Conservation (phyloP, 768 basidiomycete genomes). For the Pleurotus tuber-regium region DNA sequence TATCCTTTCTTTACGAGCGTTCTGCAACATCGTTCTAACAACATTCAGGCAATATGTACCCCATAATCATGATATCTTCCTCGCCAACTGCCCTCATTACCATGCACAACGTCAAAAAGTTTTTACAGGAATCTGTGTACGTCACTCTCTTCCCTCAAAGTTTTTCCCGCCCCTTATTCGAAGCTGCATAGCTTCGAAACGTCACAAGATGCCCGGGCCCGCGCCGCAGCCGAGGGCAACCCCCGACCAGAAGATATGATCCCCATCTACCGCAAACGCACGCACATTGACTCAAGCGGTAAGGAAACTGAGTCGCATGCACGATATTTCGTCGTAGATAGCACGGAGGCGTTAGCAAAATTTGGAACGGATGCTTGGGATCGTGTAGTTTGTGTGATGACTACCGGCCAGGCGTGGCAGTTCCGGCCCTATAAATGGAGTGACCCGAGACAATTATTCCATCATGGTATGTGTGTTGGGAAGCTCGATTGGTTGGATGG, state of each 20-base stretch:
- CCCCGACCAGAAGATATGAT: slow-evolving; percentile 79
- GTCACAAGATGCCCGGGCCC: slow-evolving; percentile 71
- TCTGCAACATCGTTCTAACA: not conserved
- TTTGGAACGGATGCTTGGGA: slow-evolving; percentile 96
- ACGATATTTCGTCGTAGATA: slow-evolving; percentile 87
- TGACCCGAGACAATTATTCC: slow-evolving; percentile 88
- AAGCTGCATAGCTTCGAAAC: slow-evolving; percentile 57
- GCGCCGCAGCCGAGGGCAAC: slow-evolving; percentile 68
- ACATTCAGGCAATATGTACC: slow-evolving; percentile 66
- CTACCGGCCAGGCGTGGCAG: slow-evolving; percentile 98
- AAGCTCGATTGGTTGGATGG: not conserved
- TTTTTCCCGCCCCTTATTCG: not conserved
- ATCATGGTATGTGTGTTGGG: slow-evolving; percentile 64
- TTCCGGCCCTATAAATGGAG: slow-evolving; percentile 97
- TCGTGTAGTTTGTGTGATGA: slow-evolving; percentile 95
- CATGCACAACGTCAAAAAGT: slow-evolving; percentile 95
- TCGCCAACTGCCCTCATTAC: slow-evolving; percentile 94
- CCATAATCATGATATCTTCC: slow-evolving; percentile 97
- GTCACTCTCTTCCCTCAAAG: slow-evolving; percentile 18
- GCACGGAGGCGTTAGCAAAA: slow-evolving; percentile 88
- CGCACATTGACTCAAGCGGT: slow-evolving; percentile 62
- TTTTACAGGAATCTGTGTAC: slow-evolving; percentile 86
- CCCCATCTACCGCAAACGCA: slow-evolving; percentile 84
- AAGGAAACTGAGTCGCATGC: slow-evolving; percentile 56
- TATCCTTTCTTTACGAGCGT: slow-evolving; percentile 12